Evolutionary conservation across 2,329 filamentous ascomycete species (phyloP).

Genomic region (Cryphonectria carpinicola): DNA sequence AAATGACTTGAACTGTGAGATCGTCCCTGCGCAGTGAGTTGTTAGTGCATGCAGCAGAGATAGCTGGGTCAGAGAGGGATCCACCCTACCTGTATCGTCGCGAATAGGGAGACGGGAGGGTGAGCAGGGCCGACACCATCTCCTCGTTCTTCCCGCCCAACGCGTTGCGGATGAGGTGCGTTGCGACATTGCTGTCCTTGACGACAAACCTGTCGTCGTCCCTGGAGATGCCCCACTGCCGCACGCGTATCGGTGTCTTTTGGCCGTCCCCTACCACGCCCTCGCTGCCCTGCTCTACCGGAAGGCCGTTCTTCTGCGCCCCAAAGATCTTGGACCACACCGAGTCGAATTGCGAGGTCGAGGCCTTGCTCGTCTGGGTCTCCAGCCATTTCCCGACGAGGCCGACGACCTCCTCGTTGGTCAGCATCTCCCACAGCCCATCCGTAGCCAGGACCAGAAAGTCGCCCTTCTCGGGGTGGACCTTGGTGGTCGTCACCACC

Average conservation of each 20-base stretch:
- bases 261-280: slow-evolving; percentile 66
- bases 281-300: slow-evolving; percentile 69
- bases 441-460: slow-evolving; percentile 97
- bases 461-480: slow-evolving; percentile 86
- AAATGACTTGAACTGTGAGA: slow-evolving; percentile 96
- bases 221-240: slow-evolving; percentile 85
- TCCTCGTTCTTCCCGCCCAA: slow-evolving; percentile 92
- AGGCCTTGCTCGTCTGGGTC: slow-evolving; percentile 60
- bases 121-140: slow-evolving; percentile 89
- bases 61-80: background rate
- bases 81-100: slow-evolving; percentile 80
- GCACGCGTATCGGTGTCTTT: slow-evolving; percentile 82
- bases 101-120: slow-evolving; percentile 87
- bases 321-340: slow-evolving; percentile 70
- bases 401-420: slow-evolving; percentile 96
- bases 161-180: slow-evolving; percentile 92
- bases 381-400: slow-evolving; percentile 98
- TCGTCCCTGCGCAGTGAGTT: slow-evolving; percentile 69
- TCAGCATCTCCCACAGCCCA: slow-evolving; percentile 98
- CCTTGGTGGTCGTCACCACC: slow-evolving; percentile 88
- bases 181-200: slow-evolving; percentile 94
- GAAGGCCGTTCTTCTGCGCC: slow-evolving; percentile 60
- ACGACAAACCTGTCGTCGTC: slow-evolving; percentile 84
- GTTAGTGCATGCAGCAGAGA: slow-evolving; percentile 14
- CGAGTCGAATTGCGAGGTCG: slow-evolving; percentile 68